Evolutionary conservation across 2,329 filamentous ascomycete species (phyloP), one percentile per base, ranked within the genome.

Genomic region (Fusarium avenaceum): DNA sequence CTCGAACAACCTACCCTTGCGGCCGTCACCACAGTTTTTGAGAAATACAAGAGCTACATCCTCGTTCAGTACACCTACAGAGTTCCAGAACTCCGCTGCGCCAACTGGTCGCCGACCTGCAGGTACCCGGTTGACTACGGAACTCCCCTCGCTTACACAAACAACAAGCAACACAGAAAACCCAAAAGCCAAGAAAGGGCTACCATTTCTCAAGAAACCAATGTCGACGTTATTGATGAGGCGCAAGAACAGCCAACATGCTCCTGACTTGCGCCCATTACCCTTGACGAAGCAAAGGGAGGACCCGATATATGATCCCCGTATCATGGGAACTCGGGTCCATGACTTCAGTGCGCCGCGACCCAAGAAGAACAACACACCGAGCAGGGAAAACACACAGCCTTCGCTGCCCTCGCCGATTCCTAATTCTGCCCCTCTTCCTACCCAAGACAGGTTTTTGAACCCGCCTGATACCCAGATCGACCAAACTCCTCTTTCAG

Each of bases 271-370:
- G 4, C 72, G 74, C 2, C 79, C 82, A 1, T 70, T 84, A 22
- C 80, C 84, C 0, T 70, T 83, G 28, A 69, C 79, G 45, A 77
- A 79, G 22, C 74, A 76, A 9, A 69, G 76, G 0, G 81, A 83
- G 15, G 84, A 85, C 69, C 81, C 83, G 7, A 76, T 78, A 20
- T 89, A 90, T 69, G 88, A 90, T 70, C 88, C 88, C 19, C 83
- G 87, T 11, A 91, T 91, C 66, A 84, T 83, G 72, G 89, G 87
- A 48, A 91, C 86, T 9, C 82, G 84, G 46, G 84, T 90, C 49
- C 89, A 91, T 74, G 89, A 89, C 75, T 91, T 90, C 71, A 90
- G 87, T 72, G 87, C 86, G 0, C 88, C 88, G 2, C 80, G 87
- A 49, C 82, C 82, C 24, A 83, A 80, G 63, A 83, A 65, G 39